phyloP scores from a whole-genome alignment of 2,329 filamentous ascomycete species.

The Annulohypoxylon truncatum region DNA sequence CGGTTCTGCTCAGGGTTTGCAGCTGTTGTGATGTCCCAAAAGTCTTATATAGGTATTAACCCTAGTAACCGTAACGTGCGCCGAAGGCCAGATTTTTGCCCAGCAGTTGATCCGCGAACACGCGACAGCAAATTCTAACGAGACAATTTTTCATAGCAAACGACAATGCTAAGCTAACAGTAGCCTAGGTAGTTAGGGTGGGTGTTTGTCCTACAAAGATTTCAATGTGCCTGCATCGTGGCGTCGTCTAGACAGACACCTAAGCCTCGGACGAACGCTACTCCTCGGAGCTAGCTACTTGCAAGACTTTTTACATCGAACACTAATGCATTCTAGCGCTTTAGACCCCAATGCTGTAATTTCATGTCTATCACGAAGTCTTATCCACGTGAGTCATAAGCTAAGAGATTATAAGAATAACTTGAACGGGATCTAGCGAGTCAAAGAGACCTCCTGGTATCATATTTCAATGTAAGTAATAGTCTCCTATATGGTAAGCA shows the following conservation, averaged over 20 bases:
- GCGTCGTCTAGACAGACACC: neutral
- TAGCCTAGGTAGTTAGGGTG: neutral
- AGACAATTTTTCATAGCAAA: neutral
- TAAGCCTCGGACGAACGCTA: neutral
- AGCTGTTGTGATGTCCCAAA: neutral
- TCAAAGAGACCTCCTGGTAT: neutral
- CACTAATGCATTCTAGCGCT: no score
- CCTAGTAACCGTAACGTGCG: neutral
- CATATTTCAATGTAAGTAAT: neutral
- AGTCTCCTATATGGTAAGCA: no score
- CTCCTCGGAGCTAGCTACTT: neutral
- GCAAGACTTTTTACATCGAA: no score
- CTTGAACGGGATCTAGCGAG: no score
- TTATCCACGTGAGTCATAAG: no score
- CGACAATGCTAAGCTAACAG: no score
- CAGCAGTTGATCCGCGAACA: neutral
- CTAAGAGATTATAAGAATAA: no score
- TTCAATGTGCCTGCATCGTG: neutral
- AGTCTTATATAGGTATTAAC: neutral
- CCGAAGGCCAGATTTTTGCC: neutral
- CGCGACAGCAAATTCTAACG: neutral
- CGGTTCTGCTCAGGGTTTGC: neutral
- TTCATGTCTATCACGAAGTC: no score
- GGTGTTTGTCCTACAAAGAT: neutral
- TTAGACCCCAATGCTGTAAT: no score